A percentile compares a stretch with the other conserved stretches of the same genome.
These are phyloP conservation scores for Fagus sylvatica DNA, from an alignment of 306 rosid genomes.

Conservation along the genomic window DNA sequence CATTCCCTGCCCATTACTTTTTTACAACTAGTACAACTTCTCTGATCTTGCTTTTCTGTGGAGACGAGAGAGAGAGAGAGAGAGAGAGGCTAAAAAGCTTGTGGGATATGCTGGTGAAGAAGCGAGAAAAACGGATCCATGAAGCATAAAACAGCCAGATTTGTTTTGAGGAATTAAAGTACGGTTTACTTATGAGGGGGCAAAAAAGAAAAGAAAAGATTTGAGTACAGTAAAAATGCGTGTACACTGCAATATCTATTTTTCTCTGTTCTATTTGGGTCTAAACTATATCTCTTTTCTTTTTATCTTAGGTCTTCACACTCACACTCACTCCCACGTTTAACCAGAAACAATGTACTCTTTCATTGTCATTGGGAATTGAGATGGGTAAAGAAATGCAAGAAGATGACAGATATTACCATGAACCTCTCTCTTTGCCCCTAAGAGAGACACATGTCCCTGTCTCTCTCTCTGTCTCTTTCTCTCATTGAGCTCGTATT, in stretches of 20 bases:
- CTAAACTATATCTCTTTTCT: neutral
- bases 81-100: conserved; percentile 18
- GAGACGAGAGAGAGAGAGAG: conserved; percentile 13
- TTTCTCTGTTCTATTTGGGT: neutral
- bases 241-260: neutral
- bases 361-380: conserved; percentile 45
- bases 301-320: neutral
- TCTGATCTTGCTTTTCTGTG: neutral
- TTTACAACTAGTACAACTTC: neutral
- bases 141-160: conserved; percentile 51
- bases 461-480: neutral
- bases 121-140: conserved; percentile 82
- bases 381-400: conserved; percentile 33
- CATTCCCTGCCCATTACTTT: conserved; percentile 64
- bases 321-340: conserved; percentile 78
- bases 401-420: conserved; percentile 45
- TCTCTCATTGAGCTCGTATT: neutral
- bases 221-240: no score
- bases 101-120: conserved; percentile 33
- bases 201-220: neutral
- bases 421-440: neutral
- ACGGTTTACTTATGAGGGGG: conserved; percentile 11
- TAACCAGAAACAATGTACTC: conserved; percentile 35
- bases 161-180: conserved; percentile 53
- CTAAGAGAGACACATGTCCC: neutral